Percentiles rank a stretch among this genome's conserved stretches.
These are phyloP conservation scores for Hypoxylon intermedium DNA, from an alignment of 495 filamentous ascomycete genomes.

Conservation along the genomic window DNA sequence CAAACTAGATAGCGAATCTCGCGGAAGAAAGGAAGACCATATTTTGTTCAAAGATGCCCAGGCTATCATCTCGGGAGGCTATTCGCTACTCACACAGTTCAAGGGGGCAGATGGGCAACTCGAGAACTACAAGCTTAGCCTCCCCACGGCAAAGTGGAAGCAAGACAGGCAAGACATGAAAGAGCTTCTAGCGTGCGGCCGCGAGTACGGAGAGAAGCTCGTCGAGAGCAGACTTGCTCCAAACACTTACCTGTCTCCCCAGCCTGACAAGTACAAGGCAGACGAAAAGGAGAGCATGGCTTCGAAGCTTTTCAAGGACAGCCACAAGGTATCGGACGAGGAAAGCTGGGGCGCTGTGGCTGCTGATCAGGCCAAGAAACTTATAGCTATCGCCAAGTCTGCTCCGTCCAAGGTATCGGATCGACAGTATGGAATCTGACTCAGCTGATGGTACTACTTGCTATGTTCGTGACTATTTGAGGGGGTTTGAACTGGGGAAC, in stretches of 20 bases:
- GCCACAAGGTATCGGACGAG: conserved; percentile 25
- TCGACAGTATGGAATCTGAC: not conserved
- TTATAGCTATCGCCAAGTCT: conserved; percentile 43
- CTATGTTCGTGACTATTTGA: not conserved
- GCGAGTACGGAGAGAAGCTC: conserved; percentile 44
- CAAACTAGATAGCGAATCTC: not conserved
- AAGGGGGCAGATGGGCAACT: conserved; percentile 36
- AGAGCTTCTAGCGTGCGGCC: conserved; percentile 44
- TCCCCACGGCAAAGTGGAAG: conserved; percentile 45
- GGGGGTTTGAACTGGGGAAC: too few species aligned
- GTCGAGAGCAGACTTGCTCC: conserved; percentile 44
- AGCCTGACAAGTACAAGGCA: conserved; percentile 28
- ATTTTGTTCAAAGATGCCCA: conserved; percentile 28
- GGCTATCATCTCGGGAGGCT: conserved; percentile 14
- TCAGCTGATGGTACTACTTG: not conserved
- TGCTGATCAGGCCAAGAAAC: conserved; percentile 43
- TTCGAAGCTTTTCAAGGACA: conserved; percentile 45
- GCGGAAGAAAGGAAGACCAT: conserved; percentile 30
- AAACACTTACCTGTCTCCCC: not conserved
- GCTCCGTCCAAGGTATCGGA: conserved; percentile 23
- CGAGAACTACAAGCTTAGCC: conserved; percentile 22
- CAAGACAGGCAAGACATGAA: conserved; percentile 45
- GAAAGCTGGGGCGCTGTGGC: conserved; percentile 49
- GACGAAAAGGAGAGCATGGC: conserved; percentile 42
- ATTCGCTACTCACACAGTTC: conserved; percentile 33